Base-by-base conservation (phyloP, 1,139 yeast species). In the Diutina rugosa region DNA sequence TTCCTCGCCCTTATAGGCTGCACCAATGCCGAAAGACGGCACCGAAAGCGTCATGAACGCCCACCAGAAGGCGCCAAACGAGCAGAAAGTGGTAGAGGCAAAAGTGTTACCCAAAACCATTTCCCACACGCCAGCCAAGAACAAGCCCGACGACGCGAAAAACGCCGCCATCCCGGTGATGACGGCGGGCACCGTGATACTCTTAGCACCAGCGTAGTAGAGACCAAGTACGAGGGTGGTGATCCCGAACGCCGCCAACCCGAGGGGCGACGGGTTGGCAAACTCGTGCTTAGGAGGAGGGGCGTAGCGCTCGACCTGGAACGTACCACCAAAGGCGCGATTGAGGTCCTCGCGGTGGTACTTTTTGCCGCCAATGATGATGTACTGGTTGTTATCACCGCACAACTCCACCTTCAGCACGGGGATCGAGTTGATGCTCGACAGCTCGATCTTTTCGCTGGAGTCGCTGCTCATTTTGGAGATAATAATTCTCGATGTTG, bases 41-140 rank as follows among this genome's bases (percentile, higher is more conserved):
- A 72, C 62, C 55, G 64, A 63, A n/a, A 72, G 66, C 1, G 70
- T 65, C 55, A 72, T 74, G 62, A 69, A 80, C 1, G 72, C 65
- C 61, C 68, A 63, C 67, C 74, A 74, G 65, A 73, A 73, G 12
- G 72, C 68, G 35, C 76, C 78, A 57, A 67, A 72, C 58, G 70
- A 65, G 16, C 68, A 63, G 55, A 73, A 65, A 38, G 73, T 68
- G 7, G 73, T 72, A 4, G 73, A 74, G 47, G 73, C 77, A 58
- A 70, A 73, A 28, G 72, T 63, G 62, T 73, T 73, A 0, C 69
- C 70, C 29, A 60, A n/a, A 6, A 53, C 41, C 45, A 53, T 67
- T 61, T 51, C 68, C 70, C 4, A 49, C 30, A 49, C 44, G 7
- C 53, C 53, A 7, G 53, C 21, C 29, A 49, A 49, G 29, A 49